phyloP scores from a whole-genome alignment of 2,329 filamentous ascomycete species.

The Colletotrichum karsti region DNA sequence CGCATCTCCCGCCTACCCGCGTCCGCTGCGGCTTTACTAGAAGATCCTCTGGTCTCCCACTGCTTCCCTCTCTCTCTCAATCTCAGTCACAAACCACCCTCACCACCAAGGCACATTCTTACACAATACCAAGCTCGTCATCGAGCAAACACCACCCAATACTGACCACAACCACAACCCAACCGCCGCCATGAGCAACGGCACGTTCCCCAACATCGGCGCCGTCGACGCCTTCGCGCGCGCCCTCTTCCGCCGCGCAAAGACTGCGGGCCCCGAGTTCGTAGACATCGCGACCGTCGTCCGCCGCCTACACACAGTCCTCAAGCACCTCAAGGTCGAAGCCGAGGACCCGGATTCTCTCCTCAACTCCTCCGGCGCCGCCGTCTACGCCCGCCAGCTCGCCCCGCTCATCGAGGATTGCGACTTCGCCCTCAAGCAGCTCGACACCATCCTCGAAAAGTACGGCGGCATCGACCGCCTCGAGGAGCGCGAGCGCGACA shows the following conservation, averaged over 20 bases:
- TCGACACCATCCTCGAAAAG: conserved; percentile 61
- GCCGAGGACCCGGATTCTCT: conserved; percentile 64
- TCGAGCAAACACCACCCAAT: not conserved
- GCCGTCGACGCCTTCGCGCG: conserved; percentile 64
- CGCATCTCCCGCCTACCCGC: conserved; percentile 2
- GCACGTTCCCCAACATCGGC: conserved; percentile 57
- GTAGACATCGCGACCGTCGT: conserved; percentile 58
- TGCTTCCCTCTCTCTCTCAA: not conserved
- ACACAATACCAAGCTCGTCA: not conserved
- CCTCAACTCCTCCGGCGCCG: conserved; percentile 52
- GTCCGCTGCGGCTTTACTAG: conserved; percentile 19
- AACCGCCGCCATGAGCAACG: conserved; percentile 38
- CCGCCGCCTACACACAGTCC: conserved; percentile 60
- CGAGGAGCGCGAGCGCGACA: conserved; percentile 44
- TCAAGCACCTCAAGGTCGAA: conserved; percentile 67
- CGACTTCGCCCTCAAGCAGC: conserved; percentile 62
- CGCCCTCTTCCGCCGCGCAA: conserved; percentile 62
- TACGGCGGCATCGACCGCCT: conserved; percentile 40
- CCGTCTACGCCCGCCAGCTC: conserved; percentile 59
- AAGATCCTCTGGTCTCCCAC: not conserved
- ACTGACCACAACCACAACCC: conserved; percentile 20
- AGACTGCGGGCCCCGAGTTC: conserved; percentile 57
- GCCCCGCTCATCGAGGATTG: conserved; percentile 62
- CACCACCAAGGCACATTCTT: not conserved
- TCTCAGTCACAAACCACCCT: not conserved